A percentile compares a stretch with the other conserved stretches of the same genome.
phyloP scores from a whole-genome alignment of 257 asterid species.

The Solanum rostratum region DNA sequence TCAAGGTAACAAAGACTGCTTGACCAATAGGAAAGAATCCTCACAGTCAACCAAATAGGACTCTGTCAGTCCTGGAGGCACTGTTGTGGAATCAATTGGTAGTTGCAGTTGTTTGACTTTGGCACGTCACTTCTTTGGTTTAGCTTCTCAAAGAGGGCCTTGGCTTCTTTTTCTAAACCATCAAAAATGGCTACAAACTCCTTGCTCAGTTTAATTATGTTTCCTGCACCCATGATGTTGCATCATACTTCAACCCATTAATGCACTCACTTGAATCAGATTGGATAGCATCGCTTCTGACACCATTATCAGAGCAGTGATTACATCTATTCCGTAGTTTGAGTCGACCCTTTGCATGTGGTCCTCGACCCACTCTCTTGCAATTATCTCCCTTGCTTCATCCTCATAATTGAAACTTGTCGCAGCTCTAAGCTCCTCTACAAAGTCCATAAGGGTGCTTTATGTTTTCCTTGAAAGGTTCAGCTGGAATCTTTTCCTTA shows the following conservation, averaged over 20 bases:
- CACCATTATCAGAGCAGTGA: too few relatives aligned
- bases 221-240: too few relatives aligned
- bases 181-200: neutral
- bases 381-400: neutral
- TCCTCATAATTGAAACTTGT: neutral
- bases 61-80: neutral
- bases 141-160: neutral
- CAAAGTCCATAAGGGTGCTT: neutral
- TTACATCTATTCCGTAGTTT: neutral
- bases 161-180: neutral
- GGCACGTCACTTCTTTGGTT: neutral
- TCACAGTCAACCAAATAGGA: neutral
- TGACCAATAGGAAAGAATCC: neutral
- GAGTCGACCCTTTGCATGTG: neutral
- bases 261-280: too few relatives aligned
- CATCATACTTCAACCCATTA: too few relatives aligned
- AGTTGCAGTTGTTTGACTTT: neutral
- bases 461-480: neutral
- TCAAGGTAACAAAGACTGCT: neutral
- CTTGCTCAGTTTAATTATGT: too few relatives aligned
- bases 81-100: neutral
- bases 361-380: neutral
- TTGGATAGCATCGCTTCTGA: too few relatives aligned
- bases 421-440: neutral
- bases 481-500: neutral